phyloP scores from a whole-genome alignment of 129 eudicot species.

The Tagetes patula region DNA sequence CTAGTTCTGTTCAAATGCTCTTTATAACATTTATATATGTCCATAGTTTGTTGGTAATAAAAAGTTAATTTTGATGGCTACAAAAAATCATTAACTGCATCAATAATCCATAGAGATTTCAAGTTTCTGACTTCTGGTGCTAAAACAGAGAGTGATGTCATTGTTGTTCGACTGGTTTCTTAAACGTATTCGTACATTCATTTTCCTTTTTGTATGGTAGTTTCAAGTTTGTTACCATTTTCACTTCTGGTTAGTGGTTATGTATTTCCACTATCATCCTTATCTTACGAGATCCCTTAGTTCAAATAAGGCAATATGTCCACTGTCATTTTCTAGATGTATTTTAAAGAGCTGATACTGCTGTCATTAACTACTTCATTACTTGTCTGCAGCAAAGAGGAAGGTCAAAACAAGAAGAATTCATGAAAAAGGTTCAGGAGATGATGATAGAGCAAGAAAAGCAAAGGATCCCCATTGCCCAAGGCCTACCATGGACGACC shows the following conservation, averaged over 20 bases:
- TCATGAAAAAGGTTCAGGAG: constrained; percentile 71
- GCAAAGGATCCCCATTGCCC: constrained; percentile 81
- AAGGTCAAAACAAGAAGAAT: constrained; percentile 78
- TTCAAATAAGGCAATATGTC: not conserved
- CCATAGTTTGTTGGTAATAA: not conserved
- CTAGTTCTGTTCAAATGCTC: not conserved
- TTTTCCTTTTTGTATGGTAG: not conserved
- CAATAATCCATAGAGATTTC: not conserved
- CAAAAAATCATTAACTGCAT: not conserved
- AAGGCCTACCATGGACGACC: constrained; percentile 91
- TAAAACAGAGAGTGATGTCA: not conserved
- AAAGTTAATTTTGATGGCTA: not conserved
- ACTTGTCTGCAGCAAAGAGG: constrained; percentile 76
- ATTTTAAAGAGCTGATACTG: constrained; percentile 2
- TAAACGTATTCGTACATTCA: not conserved
- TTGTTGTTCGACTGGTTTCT: not conserved
- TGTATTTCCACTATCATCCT: constrained; percentile 3
- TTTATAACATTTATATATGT: constrained; percentile 1
- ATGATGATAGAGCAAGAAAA: constrained; percentile 75
- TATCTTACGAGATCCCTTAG: constrained; percentile 11
- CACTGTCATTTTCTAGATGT: not conserved
- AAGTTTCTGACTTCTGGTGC: constrained; percentile 2
- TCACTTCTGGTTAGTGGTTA: not conserved
- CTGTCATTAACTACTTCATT: constrained; percentile 16
- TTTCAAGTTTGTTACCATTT: not conserved